A percentile compares a stretch with the other conserved stretches of the same genome.
Conservation (phyloP, 768 basidiomycete genomes). For the Cubamyces sp. region DNA sequence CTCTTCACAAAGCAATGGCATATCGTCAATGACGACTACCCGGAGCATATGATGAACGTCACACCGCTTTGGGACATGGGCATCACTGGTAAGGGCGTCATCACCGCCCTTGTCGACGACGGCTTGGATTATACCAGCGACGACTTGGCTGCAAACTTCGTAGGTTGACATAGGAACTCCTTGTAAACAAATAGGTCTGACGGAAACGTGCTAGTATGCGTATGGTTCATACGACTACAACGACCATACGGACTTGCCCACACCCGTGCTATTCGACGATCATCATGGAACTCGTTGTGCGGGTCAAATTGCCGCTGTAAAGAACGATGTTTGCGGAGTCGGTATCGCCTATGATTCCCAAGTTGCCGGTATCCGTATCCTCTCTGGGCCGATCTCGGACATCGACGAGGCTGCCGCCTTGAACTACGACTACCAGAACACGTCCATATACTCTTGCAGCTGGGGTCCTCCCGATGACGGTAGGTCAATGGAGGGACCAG, state of each 20-base stretch:
- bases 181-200: neutral
- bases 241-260: conserved; percentile 85
- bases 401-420: conserved; percentile 94
- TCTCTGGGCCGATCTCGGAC: conserved; percentile 94
- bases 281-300: conserved; percentile 98
- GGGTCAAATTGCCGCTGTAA: conserved; percentile 91
- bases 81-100: conserved; percentile 83
- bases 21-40: conserved; percentile 83
- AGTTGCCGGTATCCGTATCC: conserved; percentile 92
- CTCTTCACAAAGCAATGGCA: conserved; percentile 91
- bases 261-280: conserved; percentile 87
- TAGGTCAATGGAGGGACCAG: conserved; percentile 91
- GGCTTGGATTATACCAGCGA: conserved; percentile 89
- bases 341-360: conserved; percentile 93
- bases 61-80: conserved; percentile 91
- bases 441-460: conserved; percentile 92
- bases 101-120: conserved; percentile 91
- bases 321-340: conserved; percentile 92
- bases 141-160: conserved; percentile 91
- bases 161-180: conserved; percentile 45
- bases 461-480: conserved; percentile 99
- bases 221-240: conserved; percentile 96
- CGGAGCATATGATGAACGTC: conserved; percentile 90
- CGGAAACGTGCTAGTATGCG: conserved; percentile 57
- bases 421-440: conserved; percentile 92